Conservation (phyloP, 495 filamentous ascomycete genomes). For the Polyplosphaeria fusca region DNA sequence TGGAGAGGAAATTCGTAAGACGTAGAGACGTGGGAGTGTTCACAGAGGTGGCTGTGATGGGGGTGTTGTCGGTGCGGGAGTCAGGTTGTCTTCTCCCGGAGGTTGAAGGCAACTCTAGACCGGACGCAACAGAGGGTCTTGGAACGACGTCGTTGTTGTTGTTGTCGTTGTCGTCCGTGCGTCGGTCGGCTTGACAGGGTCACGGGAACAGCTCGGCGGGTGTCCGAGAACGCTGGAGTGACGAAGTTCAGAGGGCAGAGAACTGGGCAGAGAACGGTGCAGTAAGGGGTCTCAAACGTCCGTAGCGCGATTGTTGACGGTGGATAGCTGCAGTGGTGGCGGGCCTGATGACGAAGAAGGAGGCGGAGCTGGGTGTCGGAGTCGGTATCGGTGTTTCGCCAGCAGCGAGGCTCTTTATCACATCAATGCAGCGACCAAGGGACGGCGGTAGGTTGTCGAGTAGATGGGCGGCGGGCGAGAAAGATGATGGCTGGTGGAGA, state of each 20-base stretch:
- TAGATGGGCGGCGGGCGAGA: conserved; percentile 7
- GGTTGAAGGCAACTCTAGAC: no score
- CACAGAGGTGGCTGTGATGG: conserved; percentile 12
- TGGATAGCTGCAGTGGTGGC: conserved; percentile 3
- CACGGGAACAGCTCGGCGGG: conserved; percentile 27
- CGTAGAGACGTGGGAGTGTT: conserved; percentile 24
- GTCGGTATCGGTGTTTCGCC: conserved; percentile 23
- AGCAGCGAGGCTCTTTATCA: conserved; percentile 17
- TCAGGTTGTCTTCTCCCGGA: no score
- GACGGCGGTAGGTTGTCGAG: conserved; percentile 26
- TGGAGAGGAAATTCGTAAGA: conserved; percentile 34
- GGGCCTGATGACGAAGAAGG: conserved; percentile 22
- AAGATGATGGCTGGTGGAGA: conserved; percentile 3
- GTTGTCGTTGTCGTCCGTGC: conserved; percentile 3
- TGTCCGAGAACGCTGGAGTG: conserved; percentile 22
- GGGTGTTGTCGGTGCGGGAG: conserved; percentile 24
- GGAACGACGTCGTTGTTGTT: no score
- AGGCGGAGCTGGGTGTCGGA: background rate
- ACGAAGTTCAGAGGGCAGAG: conserved; percentile 22
- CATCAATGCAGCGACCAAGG: conserved; percentile 28
- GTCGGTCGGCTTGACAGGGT: conserved; percentile 33
- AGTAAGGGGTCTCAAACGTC: conserved; percentile 24
- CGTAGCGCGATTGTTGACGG: background rate
- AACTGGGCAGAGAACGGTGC: conserved; percentile 26
- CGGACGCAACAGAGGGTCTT: no score